These are phyloP conservation scores for Dothideomycetes sp. DNA, from an alignment of 2,329 filamentous ascomycete genomes.

Conservation along the genomic window DNA sequence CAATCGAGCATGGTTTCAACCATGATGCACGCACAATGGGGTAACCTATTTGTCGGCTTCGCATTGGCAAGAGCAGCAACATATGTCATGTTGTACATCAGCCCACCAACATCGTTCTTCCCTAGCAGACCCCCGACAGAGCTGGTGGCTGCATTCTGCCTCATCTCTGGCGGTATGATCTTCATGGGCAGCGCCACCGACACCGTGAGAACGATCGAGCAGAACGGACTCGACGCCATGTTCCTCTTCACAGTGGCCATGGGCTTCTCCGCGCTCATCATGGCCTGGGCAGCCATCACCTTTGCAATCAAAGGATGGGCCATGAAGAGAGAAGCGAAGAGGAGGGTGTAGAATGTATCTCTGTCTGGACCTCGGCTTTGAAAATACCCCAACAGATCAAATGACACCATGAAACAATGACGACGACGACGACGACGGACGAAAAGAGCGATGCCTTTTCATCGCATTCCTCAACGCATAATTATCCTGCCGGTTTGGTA, in stretches of 20 bases:
- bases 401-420: no score
- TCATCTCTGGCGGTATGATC: constrained; percentile 73
- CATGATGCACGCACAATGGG: constrained; percentile 90
- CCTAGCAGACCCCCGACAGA: constrained; percentile 80
- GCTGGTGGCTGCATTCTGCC: constrained; percentile 67
- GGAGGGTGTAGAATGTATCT: background rate
- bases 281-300: constrained; percentile 71
- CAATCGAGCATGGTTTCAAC: constrained; percentile 69
- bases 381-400: no score
- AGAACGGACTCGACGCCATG: constrained; percentile 74
- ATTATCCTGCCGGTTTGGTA: no score
- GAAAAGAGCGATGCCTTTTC: no score
- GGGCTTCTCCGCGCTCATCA: constrained; percentile 70
- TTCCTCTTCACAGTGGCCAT: constrained; percentile 84
- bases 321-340: constrained; percentile 21
- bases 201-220: constrained; percentile 64
- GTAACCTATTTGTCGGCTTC: constrained; percentile 66
- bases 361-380: no score
- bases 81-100: constrained; percentile 67
- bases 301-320: constrained; percentile 88
- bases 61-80: constrained; percentile 65
- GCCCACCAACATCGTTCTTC: constrained; percentile 63
- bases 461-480: no score
- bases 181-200: constrained; percentile 83
- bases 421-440: no score